Conservation (phyloP, 768 basidiomycete genomes). For the Boletellus ananas region DNA sequence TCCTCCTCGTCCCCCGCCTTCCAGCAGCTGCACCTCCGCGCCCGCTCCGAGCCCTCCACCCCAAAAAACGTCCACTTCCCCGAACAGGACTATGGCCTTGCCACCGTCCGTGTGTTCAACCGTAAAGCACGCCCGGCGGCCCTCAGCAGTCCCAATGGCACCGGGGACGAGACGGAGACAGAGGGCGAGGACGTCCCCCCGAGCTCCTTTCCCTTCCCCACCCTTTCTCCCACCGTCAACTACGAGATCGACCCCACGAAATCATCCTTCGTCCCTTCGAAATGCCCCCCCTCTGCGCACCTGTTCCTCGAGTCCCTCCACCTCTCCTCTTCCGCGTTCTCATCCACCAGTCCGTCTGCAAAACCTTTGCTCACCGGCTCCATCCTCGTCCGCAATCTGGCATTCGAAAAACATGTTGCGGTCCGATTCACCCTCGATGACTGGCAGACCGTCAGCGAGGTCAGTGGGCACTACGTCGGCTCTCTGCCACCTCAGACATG, state of each 20-base stretch:
- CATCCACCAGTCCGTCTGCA: background rate
- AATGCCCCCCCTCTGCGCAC: conserved; percentile 19
- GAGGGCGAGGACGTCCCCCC: conserved; percentile 28
- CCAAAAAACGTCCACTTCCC: conserved; percentile 92
- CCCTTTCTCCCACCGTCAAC: conserved; percentile 9
- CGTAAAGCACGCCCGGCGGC: conserved; percentile 68
- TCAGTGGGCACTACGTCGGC: conserved; percentile 48
- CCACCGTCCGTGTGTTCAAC: conserved; percentile 58
- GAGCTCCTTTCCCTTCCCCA: conserved; percentile 24
- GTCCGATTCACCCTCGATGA: conserved; percentile 90
- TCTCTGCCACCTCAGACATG: conserved; percentile 35
- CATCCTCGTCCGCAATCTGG: conserved; percentile 78
- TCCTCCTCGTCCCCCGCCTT: conserved; percentile 25
- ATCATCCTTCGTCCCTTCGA: conserved; percentile 12
- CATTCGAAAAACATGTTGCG: conserved; percentile 82
- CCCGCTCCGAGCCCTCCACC: conserved; percentile 60
- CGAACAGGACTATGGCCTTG: conserved; percentile 54
- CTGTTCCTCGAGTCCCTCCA: conserved; percentile 37
- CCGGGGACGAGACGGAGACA: conserved; percentile 45
- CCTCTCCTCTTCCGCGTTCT: conserved; percentile 14
- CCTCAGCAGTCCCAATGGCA: too few relatives aligned
- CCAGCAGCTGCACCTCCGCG: conserved; percentile 25
- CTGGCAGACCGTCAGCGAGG: conserved; percentile 92
- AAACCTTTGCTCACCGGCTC: conserved; percentile 59
- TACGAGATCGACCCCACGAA: conserved; percentile 22